phyloP scores from a whole-genome alignment of 495 filamentous ascomycete species.

The Tuber calosporum region DNA sequence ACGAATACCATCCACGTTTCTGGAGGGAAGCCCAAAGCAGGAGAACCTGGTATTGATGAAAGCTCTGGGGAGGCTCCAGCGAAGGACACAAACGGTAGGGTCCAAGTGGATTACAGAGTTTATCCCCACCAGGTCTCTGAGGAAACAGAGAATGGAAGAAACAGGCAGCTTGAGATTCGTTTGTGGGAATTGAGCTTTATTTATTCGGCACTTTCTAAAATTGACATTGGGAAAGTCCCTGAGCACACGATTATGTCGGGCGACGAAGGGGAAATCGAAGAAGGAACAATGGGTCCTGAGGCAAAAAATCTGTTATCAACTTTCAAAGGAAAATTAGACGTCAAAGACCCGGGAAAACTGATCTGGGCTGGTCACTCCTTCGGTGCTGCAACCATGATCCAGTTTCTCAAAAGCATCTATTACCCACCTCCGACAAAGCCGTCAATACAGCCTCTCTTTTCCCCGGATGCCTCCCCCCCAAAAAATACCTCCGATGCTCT shows the following conservation, averaged over 20 bases:
- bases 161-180: conserved; percentile 62
- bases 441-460: conserved; percentile 32
- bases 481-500: conserved; percentile 48
- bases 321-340: conserved; percentile 53
- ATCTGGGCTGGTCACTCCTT: conserved; percentile 70
- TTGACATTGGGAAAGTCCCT: conserved; percentile 51
- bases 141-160: conserved; percentile 45
- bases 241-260: conserved; percentile 14
- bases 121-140: conserved; percentile 34
- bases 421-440: conserved; percentile 44
- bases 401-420: conserved; percentile 65
- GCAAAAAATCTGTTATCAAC: conserved; percentile 45
- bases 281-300: conserved; percentile 30
- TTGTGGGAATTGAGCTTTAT: conserved; percentile 63
- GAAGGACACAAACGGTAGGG: conserved; percentile 13
- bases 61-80: conserved; percentile 5
- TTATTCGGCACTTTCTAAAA: conserved; percentile 54
- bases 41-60: conserved; percentile 24
- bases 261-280: conserved; percentile 47
- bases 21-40: conserved; percentile 17
- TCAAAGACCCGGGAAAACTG: conserved; percentile 62
- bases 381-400: conserved; percentile 61
- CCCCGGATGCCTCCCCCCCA: conserved; percentile 43
- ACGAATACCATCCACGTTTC: conserved; percentile 9
- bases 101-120: conserved; percentile 40